Percentiles rank a stretch among this genome's conserved stretches.
Evolutionary conservation across 1,284 basidiomycete species (phyloP).

Genomic region (Boletus mariae): DNA sequence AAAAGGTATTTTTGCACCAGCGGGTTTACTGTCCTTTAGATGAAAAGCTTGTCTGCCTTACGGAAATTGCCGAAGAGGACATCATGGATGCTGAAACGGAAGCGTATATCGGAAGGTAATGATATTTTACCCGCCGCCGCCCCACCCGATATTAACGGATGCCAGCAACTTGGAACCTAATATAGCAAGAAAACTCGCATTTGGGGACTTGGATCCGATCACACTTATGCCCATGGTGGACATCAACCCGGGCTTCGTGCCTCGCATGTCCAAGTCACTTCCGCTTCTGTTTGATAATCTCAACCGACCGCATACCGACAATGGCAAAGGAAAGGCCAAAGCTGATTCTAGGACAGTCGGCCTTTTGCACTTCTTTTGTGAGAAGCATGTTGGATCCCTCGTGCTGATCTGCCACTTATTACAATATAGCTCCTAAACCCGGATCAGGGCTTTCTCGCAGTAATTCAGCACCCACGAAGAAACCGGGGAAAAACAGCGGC

Average conservation of each 20-base stretch:
- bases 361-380: conserved; percentile 64
- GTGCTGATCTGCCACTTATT: conserved; percentile 26
- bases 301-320: conserved; percentile 32
- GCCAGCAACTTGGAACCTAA: conserved; percentile 55
- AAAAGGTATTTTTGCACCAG: conserved; percentile 93
- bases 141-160: conserved; percentile 12
- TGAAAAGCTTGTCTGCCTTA: conserved; percentile 68
- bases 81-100: conserved; percentile 60
- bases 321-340: conserved; percentile 40
- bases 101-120: conserved; percentile 73
- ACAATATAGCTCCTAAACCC: conserved; percentile 46
- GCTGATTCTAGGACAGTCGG: conserved; percentile 38
- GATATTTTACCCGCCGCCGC: conserved; percentile 5
- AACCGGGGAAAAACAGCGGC: conserved; percentile 59
- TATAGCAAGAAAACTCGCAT: conserved; percentile 65
- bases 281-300: conserved; percentile 34
- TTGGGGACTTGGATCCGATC: conserved; percentile 78
- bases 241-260: conserved; percentile 69
- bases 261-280: conserved; percentile 42
- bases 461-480: conserved; percentile 31
- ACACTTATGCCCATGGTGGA: conserved; percentile 72
- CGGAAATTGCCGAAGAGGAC: conserved; percentile 49
- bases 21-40: conserved; percentile 82
- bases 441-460: conserved; percentile 28
- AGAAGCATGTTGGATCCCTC: conserved; percentile 28